Evolutionary conservation across 208 protist genomes (phyloP), one percentile per base, ranked within the genome.

Genomic region (Naegleria fowleri): DNA sequence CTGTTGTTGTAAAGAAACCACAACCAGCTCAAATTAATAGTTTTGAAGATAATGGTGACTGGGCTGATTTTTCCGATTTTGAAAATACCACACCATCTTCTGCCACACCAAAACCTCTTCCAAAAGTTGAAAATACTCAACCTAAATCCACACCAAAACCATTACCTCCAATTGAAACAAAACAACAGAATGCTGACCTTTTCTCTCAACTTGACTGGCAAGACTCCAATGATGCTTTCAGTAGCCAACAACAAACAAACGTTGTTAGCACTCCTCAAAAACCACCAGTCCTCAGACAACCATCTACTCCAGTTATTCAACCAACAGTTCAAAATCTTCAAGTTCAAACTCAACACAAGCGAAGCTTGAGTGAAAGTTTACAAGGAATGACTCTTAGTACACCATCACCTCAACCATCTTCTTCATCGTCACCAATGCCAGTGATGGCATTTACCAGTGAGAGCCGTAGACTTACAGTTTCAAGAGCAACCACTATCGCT

Each of bases 201-300:
- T 86, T 86, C 33, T n/a, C 22, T 11, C 83, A 86, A 86, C 38
- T 86, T 33, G 83, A 86, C 48, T 86, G 83, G 83, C 36, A 86
- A 86, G 83, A 86, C 5, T n/a, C 39, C 16, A 19, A 22, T 15
- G 9, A 7, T 0, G 0, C 33, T 41, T 36, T n/a, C 0, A 38
- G 25, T 38, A 83, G 5, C 9, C 7, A 13, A 13, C 15, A 19
- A 6, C 29, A 29, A 29, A 36, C 67, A 29, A 83, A 83, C 9
- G 25, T 38, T 6, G 25, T 38, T 6, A 29, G 9, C 29, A 40
- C 19, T 6, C 36, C 76, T 40, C 79, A 29, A 79, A 36, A 29
- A 33, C 67, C 67, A 1, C 29, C 29, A 9, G 6, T n/a, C 9
- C 9, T 79, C 25, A 79, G 7, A n/a, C 19, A 25, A 36, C 67